phyloP scores from a whole-genome alignment of 352 stramenopile genomes.

The Phytophthora pistaciae region DNA sequence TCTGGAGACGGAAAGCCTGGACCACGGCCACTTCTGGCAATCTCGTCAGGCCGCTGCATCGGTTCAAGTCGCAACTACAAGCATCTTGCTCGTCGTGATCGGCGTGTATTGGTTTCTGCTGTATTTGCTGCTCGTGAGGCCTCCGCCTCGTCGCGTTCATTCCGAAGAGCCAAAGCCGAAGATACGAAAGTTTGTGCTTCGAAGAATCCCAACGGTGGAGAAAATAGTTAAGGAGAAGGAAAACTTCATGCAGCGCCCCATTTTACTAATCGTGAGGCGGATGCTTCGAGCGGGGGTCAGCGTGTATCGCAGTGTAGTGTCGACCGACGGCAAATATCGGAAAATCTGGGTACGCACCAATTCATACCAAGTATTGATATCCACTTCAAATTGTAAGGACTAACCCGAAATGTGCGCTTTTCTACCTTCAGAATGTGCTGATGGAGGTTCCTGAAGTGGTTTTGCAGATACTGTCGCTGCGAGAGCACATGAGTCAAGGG shows the following conservation, averaged over 20 bases:
- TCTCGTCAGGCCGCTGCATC: neutral
- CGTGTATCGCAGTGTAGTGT: constrained; percentile 18
- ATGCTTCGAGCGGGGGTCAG: neutral
- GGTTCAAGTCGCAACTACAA: neutral
- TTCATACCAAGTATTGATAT: neutral
- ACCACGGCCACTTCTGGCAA: constrained; percentile 22
- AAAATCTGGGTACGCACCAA: constrained; percentile 32
- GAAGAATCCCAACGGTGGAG: constrained; percentile 1
- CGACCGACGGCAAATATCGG: constrained; percentile 34
- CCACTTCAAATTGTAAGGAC: neutral
- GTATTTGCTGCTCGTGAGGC: constrained; percentile 19
- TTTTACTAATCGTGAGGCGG: neutral
- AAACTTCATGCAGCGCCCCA: neutral
- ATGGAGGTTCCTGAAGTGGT: constrained; percentile 44
- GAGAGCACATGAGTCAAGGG: constrained; percentile 40
- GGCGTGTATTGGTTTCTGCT: constrained; percentile 29
- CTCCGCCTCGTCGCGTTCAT: constrained; percentile 7
- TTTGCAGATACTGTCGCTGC: constrained; percentile 35
- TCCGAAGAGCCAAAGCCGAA: constrained; percentile 11
- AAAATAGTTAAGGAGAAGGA: neutral
- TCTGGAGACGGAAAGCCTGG: constrained; percentile 44
- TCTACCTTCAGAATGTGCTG: constrained; percentile 29
- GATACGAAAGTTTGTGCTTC: neutral
- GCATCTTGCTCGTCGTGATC: constrained; percentile 17
- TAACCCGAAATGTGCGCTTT: neutral